Conservation (phyloP, 1,139 yeast species). For the Yamadazyma dushanensis region DNA sequence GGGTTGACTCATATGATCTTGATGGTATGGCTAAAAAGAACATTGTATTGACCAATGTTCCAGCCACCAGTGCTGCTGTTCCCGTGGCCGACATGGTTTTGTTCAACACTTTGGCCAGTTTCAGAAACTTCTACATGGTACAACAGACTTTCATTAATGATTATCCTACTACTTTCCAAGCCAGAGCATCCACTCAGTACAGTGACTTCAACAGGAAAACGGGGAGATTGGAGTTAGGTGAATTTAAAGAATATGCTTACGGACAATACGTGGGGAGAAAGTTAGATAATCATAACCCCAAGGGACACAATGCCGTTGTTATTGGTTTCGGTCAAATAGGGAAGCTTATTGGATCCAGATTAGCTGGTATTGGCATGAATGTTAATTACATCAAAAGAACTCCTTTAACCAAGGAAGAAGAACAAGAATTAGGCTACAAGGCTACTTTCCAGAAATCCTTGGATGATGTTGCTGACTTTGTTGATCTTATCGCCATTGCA, state of each 20-base stretch:
- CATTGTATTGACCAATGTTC: slow-evolving; percentile 65
- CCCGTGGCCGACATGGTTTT: slow-evolving; percentile 82
- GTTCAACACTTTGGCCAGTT: slow-evolving; percentile 57
- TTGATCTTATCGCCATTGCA: slow-evolving; percentile 65
- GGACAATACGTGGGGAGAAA: slow-evolving; percentile 44
- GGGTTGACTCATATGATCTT: slow-evolving; percentile 62
- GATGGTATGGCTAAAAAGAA: slow-evolving; percentile 35
- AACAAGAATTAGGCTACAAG: slow-evolving; percentile 40
- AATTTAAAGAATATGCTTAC: slow-evolving; percentile 37
- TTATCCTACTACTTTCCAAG: slow-evolving; percentile 38
- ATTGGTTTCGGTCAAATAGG: slow-evolving; percentile 85
- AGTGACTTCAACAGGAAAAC: slow-evolving; percentile 31
- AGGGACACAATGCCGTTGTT: slow-evolving; percentile 61
- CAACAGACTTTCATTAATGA: slow-evolving; percentile 35
- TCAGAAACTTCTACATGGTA: slow-evolving; percentile 58
- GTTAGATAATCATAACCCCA: slow-evolving; percentile 47
- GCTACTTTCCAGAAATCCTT: slow-evolving; percentile 46
- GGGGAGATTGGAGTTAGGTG: slow-evolving; percentile 33
- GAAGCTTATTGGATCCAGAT: slow-evolving; percentile 56
- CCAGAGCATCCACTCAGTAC: slow-evolving; percentile 41
- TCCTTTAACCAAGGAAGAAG: slow-evolving; percentile 38
- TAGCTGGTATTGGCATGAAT: slow-evolving; percentile 63
- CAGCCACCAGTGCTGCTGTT: slow-evolving; percentile 57
- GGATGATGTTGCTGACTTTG: slow-evolving; percentile 30
- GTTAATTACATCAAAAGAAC: slow-evolving; percentile 64